Percentiles rank a stretch among this genome's conserved stretches.
These are phyloP conservation scores for Austroboletus olivaceoglutinosus DNA, from an alignment of 1,284 basidiomycete genomes.

Conservation along the genomic window DNA sequence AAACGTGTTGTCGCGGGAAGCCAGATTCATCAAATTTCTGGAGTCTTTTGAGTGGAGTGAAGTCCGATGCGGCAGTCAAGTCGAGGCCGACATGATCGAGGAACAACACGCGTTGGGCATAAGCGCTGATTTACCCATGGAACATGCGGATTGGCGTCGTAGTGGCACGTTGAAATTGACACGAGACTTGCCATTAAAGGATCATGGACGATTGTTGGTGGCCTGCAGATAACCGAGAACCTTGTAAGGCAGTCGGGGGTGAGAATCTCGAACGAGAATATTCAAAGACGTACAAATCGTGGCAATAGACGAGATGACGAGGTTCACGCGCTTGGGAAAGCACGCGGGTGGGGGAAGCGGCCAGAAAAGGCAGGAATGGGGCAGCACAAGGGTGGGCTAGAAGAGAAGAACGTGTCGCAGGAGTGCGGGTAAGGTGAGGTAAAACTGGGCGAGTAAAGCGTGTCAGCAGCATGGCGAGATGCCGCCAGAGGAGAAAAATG, in stretches of 20 bases:
- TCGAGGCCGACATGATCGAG: constrained; percentile 62
- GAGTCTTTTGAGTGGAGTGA: constrained; percentile 66
- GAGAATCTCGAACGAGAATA: constrained; percentile 36
- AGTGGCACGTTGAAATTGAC: constrained; percentile 30
- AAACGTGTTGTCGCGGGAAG: constrained; percentile 70
- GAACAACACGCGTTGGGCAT: constrained; percentile 56
- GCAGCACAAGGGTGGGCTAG: constrained; percentile 47
- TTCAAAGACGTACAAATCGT: constrained; percentile 39
- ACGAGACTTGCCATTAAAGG: constrained; percentile 27
- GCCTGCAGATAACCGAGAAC: constrained; percentile 29
- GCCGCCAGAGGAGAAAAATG: constrained; percentile 52
- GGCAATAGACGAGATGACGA: constrained; percentile 30
- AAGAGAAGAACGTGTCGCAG: constrained; percentile 52
- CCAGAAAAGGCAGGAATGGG: constrained; percentile 55
- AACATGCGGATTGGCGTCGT: constrained; percentile 34
- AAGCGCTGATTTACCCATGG: constrained; percentile 46
- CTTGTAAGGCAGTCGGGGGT: constrained; percentile 16
- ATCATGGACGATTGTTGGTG: constrained; percentile 15
- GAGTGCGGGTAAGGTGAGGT: constrained; percentile 60
- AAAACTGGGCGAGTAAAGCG: constrained; percentile 45
- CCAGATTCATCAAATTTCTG: constrained; percentile 53
- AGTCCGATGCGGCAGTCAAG: constrained; percentile 49
- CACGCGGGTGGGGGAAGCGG: constrained; percentile 41
- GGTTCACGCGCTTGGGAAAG: constrained; percentile 29
- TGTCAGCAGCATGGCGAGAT: constrained; percentile 60